These are phyloP conservation scores for Clonostachys sp. DNA, from an alignment of 2,329 filamentous ascomycete genomes.

Conservation along the genomic window DNA sequence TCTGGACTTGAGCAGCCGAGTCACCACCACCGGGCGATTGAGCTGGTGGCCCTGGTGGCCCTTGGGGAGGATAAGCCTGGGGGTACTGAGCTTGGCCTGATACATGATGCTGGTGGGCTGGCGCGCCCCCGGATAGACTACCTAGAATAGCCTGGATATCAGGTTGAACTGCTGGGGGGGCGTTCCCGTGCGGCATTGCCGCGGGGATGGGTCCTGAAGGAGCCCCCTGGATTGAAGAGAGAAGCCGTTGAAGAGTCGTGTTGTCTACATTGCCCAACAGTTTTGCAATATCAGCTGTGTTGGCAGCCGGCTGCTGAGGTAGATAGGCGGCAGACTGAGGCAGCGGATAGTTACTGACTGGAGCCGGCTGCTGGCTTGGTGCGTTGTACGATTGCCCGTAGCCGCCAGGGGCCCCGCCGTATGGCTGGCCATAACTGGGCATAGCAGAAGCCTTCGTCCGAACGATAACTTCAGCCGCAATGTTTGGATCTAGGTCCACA, in stretches of 20 bases:
- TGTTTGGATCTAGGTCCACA: constrained; percentile 70
- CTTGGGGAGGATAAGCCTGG: constrained; percentile 18
- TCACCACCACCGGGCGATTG: constrained; percentile 15
- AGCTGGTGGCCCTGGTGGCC: constrained; percentile 3
- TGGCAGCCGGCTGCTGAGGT: constrained; percentile 22
- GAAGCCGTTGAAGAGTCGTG: constrained; percentile 63
- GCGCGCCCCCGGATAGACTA: constrained; percentile 22
- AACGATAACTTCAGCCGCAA: constrained; percentile 76
- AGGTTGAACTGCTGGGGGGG: constrained; percentile 19
- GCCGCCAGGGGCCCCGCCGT: constrained; percentile 12
- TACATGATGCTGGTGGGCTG: constrained; percentile 11
- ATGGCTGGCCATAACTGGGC: constrained; percentile 22
- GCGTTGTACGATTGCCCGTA: constrained; percentile 23
- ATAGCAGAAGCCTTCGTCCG: constrained; percentile 54
- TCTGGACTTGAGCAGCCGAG: constrained; percentile 55
- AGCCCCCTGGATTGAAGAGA: constrained; percentile 50
- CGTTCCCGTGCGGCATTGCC: neutral
- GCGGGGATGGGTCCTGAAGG: constrained; percentile 6
- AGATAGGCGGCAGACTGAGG: constrained; percentile 22
- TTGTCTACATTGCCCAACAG: constrained; percentile 66
- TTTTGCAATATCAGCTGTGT: constrained; percentile 51
- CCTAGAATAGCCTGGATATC: constrained; percentile 43
- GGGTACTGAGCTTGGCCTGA: constrained; percentile 17
- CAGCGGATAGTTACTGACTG: constrained; percentile 6
- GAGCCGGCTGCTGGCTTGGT: constrained; percentile 17